Conservation (phyloP, 768 basidiomycete species). For the Mycena maculata region DNA sequence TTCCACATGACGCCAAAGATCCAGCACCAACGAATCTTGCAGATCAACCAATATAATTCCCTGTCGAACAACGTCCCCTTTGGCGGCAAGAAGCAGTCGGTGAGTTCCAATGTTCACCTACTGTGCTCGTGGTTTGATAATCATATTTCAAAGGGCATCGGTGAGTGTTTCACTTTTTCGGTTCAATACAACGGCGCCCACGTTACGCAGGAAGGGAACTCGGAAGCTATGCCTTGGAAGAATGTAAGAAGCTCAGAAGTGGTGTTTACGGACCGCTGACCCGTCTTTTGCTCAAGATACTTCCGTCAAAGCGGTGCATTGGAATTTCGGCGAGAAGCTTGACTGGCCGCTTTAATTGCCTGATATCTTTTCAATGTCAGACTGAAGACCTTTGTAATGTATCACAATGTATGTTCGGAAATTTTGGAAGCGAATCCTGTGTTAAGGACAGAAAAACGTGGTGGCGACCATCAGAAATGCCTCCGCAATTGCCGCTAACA, state of each 20-base stretch:
- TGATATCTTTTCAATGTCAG: neutral
- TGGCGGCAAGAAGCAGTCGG: slow-evolving; percentile 95
- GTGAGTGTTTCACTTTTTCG: neutral
- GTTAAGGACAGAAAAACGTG: slow-evolving; percentile 21
- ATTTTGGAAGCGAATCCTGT: slow-evolving; percentile 12
- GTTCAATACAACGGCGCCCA: neutral
- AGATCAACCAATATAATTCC: slow-evolving; percentile 85
- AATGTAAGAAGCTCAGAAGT: slow-evolving; percentile 66
- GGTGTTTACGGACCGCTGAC: slow-evolving; percentile 13
- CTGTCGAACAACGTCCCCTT: slow-evolving; percentile 92
- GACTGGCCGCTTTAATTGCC: slow-evolving; percentile 76
- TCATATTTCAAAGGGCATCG: slow-evolving; percentile 32
- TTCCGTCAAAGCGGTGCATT: slow-evolving; percentile 84
- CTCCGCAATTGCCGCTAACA: neutral
- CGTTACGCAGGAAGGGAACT: slow-evolving; percentile 80
- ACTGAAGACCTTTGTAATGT: slow-evolving; percentile 10
- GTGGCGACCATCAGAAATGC: slow-evolving; percentile 27
- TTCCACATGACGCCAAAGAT: neutral
- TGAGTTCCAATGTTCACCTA: slow-evolving; percentile 45
- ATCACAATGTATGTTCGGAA: slow-evolving; percentile 12
- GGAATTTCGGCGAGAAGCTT: slow-evolving; percentile 86
- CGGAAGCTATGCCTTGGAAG: slow-evolving; percentile 85
- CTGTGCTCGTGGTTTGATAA: too few relatives aligned
- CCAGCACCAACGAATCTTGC: too few relatives aligned
- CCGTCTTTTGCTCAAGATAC: slow-evolving; percentile 64